Evolutionary conservation across 2,329 filamentous ascomycete species (phyloP).

Genomic region (Drechslerella dactyloides): DNA sequence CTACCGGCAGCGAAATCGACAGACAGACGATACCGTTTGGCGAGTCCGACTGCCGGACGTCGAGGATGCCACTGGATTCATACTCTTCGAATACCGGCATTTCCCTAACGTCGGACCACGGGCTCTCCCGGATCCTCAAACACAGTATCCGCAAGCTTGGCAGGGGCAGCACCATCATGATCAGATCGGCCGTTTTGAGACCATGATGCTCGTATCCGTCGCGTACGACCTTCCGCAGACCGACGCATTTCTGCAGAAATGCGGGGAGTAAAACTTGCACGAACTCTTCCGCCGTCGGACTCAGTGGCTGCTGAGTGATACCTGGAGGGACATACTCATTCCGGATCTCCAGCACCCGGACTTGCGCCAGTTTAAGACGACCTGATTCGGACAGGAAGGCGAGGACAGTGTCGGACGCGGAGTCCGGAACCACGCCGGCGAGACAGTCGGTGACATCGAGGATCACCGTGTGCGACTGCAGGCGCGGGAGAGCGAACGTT

Average conservation of each 20-base stretch:
- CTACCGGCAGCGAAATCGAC: constrained; percentile 29
- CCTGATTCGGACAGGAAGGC: constrained; percentile 29
- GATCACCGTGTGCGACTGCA: constrained; percentile 36
- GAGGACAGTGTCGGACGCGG: constrained; percentile 9
- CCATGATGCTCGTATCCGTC: constrained; percentile 29
- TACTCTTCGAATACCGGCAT: constrained; percentile 38
- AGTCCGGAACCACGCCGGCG: neutral
- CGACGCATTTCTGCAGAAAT: constrained; percentile 27
- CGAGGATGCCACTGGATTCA: neutral
- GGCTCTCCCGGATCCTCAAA: constrained; percentile 34
- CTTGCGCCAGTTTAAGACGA: constrained; percentile 4
- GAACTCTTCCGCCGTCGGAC: constrained; percentile 1
- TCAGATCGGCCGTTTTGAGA: constrained; percentile 25
- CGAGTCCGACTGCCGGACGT: neutral
- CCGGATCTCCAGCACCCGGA: constrained; percentile 34
- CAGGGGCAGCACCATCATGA: constrained; percentile 12
- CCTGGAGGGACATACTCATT: constrained; percentile 5
- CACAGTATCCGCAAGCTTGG: constrained; percentile 35
- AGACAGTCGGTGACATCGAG: constrained; percentile 23
- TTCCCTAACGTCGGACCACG: constrained; percentile 18
- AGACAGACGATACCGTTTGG: constrained; percentile 26
- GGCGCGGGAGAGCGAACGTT: constrained; percentile 13
- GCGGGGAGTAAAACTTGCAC: constrained; percentile 7
- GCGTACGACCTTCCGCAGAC: constrained; percentile 31
- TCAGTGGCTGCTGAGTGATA: neutral